Conservation (phyloP, 148 eudicot species). For the Camellia lanceoleosa region DNA sequence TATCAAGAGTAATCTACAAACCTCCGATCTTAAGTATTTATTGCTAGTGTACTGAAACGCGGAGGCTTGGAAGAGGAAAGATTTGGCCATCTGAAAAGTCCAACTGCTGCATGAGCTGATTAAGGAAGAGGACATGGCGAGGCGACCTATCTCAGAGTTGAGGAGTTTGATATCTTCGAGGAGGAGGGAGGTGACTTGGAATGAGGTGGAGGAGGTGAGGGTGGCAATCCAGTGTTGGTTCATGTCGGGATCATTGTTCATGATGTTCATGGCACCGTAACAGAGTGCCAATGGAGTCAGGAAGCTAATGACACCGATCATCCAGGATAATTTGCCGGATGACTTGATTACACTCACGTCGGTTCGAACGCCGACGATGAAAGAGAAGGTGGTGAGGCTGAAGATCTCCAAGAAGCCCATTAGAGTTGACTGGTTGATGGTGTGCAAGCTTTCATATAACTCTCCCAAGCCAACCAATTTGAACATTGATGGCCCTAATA, state of each 20-base stretch:
- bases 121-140: background rate
- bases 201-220: background rate
- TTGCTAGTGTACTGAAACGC: no score
- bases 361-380: background rate
- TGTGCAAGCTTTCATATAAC: background rate
- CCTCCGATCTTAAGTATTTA: background rate
- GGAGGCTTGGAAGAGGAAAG: no score
- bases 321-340: background rate
- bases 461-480: background rate
- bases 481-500: constrained; percentile 1
- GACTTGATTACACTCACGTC: background rate
- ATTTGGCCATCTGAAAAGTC: no score
- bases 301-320: background rate
- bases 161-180: constrained; percentile 8
- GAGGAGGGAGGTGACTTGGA: constrained; percentile 1
- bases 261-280: background rate
- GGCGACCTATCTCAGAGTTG: background rate
- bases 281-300: background rate
- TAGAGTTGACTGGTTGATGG: background rate
- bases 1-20: background rate
- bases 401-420: background rate
- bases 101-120: background rate
- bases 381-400: background rate
- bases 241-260: no score
- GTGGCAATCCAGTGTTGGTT: background rate